Conservation (phyloP, 805 yeast genomes). For the Suhomyces emberorum region DNA sequence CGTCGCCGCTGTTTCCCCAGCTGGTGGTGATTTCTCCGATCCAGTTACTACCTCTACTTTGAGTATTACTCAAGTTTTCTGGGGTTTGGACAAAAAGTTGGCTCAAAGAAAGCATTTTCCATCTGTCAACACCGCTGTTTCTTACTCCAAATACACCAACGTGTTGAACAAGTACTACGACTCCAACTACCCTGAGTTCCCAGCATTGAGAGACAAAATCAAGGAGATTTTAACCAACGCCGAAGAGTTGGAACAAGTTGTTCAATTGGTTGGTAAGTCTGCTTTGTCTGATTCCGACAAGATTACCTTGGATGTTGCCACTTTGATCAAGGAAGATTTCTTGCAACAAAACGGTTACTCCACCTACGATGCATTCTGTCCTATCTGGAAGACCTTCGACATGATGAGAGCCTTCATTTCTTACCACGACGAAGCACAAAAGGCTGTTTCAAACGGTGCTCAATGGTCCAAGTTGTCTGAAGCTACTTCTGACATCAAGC, state of each 20-base stretch:
- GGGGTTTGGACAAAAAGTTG: constrained; percentile 99
- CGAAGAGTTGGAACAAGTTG: constrained; percentile 98
- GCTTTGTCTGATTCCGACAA: constrained; percentile 96
- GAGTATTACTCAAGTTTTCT: constrained; percentile 99
- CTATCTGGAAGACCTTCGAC: constrained; percentile 97
- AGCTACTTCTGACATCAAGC: constrained; percentile 86
- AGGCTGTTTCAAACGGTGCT: constrained; percentile 91
- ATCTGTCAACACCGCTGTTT: constrained; percentile 91
- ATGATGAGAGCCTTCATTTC: constrained; percentile 95
- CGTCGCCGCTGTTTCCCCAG: constrained; percentile 98
- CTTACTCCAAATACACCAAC: constrained; percentile 94
- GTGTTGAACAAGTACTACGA: constrained; percentile 86
- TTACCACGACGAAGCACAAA: constrained; percentile 96
- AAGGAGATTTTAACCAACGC: constrained; percentile 95
- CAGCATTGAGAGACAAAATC: constrained; percentile 83
- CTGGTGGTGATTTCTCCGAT: constrained; percentile 99
- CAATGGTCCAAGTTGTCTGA: constrained; percentile 91
- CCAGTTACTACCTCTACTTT: constrained; percentile 98
- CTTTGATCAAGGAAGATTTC: constrained; percentile 93
- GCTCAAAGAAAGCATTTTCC: constrained; percentile 99
- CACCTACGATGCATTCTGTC: constrained; percentile 97
- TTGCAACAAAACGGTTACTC: constrained; percentile 99
- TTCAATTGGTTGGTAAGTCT: constrained; percentile 97
- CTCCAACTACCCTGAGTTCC: constrained; percentile 84
- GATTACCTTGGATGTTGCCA: constrained; percentile 91